Evolutionary conservation across 2,329 filamentous ascomycete genomes (phyloP).

Genomic region (Penicillium sp.): DNA sequence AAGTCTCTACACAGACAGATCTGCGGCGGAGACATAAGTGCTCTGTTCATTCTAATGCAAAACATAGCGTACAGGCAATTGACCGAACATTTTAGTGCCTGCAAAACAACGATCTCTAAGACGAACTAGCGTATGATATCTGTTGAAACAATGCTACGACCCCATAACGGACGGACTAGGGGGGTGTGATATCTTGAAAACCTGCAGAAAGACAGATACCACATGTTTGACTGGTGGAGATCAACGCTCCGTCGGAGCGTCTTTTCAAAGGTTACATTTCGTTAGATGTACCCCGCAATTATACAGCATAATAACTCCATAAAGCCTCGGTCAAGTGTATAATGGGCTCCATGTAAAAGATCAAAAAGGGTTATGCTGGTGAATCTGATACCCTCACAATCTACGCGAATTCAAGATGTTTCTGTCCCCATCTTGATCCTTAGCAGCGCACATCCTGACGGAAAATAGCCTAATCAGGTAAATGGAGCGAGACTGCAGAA

Average conservation of each 20-base stretch:
- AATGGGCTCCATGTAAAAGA: background rate
- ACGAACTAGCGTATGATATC: background rate
- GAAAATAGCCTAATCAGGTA: background rate
- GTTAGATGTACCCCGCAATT: background rate
- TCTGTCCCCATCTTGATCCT: background rate
- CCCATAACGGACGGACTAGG: background rate
- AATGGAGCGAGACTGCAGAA: background rate
- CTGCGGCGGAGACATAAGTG: background rate
- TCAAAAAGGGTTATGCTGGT: background rate
- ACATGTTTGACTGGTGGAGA: conserved; percentile 3
- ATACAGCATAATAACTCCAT: background rate
- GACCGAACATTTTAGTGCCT: too few relatives aligned
- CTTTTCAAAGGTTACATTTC: background rate
- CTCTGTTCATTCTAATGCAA: background rate
- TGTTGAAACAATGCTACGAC: background rate
- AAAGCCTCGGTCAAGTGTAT: background rate
- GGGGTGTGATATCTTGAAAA: background rate
- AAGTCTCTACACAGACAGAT: background rate
- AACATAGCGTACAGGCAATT: background rate
- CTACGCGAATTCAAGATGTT: background rate
- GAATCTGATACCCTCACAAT: background rate
- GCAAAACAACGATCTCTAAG: background rate
- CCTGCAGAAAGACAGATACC: too few relatives aligned
- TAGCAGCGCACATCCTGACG: background rate
- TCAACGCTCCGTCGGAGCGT: conserved; percentile 6